These are phyloP conservation scores for Clonostachys rhizophaga DNA, from an alignment of 2,329 filamentous ascomycete genomes.

Conservation along the genomic window DNA sequence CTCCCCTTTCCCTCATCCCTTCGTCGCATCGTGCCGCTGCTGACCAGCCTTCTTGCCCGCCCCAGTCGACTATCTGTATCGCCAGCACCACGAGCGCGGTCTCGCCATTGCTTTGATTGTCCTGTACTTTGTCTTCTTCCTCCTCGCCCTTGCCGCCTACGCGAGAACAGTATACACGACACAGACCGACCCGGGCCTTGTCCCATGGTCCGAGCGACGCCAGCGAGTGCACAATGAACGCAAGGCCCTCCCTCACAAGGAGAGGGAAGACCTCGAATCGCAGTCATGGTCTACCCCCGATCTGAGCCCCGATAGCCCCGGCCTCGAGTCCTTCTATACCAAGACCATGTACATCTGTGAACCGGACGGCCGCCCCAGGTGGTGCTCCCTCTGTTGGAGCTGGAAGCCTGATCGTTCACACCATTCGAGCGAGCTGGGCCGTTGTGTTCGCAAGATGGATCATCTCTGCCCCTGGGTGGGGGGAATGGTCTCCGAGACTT, in stretches of 20 bases:
- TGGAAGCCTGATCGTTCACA: constrained; percentile 88
- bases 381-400: constrained; percentile 78
- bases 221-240: constrained; percentile 9
- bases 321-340: constrained; percentile 72
- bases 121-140: constrained; percentile 67
- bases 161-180: constrained; percentile 66
- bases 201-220: constrained; percentile 53
- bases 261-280: constrained; percentile 12
- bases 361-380: constrained; percentile 75
- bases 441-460: constrained; percentile 88
- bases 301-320: constrained; percentile 54
- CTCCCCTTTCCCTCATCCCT: background rate
- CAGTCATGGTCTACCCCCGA: constrained; percentile 31
- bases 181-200: constrained; percentile 65
- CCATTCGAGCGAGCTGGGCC: constrained; percentile 76
- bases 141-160: constrained; percentile 64
- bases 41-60: background rate
- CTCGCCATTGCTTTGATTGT: constrained; percentile 66
- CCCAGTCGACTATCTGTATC: constrained; percentile 69
- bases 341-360: constrained; percentile 84
- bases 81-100: constrained; percentile 36
- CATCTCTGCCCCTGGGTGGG: constrained; percentile 98
- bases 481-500: constrained; percentile 81
- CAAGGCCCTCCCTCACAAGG: background rate
- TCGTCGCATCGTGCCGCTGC: background rate